Evolutionary conservation across 495 filamentous ascomycete species (phyloP), one percentile per base, ranked within the genome.

Genomic region (Antarctomyces pellizariae): DNA sequence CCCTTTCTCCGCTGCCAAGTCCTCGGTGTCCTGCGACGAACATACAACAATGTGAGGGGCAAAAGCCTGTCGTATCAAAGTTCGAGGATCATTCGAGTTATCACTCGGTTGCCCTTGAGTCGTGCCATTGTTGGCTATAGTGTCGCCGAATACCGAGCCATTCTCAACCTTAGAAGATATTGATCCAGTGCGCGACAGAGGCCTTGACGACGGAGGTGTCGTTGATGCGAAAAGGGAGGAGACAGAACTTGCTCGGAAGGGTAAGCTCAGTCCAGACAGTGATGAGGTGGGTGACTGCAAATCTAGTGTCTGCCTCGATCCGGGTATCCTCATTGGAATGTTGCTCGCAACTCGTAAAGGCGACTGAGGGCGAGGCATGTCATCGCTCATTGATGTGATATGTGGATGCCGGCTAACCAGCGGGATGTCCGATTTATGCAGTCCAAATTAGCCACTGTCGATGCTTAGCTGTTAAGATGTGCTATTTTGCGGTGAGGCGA

Each of bases 31-130:
- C 10, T 57, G 46, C 1, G 80, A 91, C 9, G 77, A 67, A 39
- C 80, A 72, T 2, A 95, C 61, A 0, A 74, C 75, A 13, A 97
- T 63, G 23, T 83, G 71, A 2, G 86, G 89, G 2, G 79, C 76
- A 38, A 91, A 92, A 4, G 79, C 70, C 17, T 71, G 69, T 11
- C 77, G 57, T 16, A 97, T 74, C 2, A 86, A 52, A 30, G 70
- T 67, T 16, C 75, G 57, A 14, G 69, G 63, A 39, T 84, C 75
- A 18, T 34, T 56, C 33, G 42, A 56, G 33, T 42, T 56, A 32
- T 48, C 64, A 40, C 21, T 53, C 28, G 33, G 61, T 44, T 43
- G 61, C 46, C 42, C 58, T 35, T 47, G 57, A 3, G 52, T 49
- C 16, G 44, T 43, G 22, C 48, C 49, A n/a, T n/a, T n/a, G n/a